A percentile compares a stretch with the other conserved stretches of the same genome.
These are phyloP conservation scores for Candida stauntonica DNA, from an alignment of 805 yeast genomes.

Conservation along the genomic window DNA sequence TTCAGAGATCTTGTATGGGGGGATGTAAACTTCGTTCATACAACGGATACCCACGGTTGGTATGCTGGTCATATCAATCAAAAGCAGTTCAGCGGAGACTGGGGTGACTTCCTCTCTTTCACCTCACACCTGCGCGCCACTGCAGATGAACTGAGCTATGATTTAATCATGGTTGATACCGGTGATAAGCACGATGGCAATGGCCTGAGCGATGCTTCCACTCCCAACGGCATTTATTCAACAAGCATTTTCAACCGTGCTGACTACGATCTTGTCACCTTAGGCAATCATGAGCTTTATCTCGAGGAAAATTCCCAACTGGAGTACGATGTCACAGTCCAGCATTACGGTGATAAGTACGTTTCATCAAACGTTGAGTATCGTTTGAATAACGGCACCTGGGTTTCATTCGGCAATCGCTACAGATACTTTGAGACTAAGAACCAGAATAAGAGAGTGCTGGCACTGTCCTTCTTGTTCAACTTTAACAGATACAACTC, in stretches of 20 bases:
- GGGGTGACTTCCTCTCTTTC: conserved; percentile 89
- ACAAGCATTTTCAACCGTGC: conserved; percentile 57
- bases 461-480: conserved; percentile 77
- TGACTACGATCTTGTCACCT: conserved; percentile 72
- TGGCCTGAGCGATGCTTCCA: conserved; percentile 78
- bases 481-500: conserved; percentile 61
- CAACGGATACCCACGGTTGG: conserved; percentile 99
- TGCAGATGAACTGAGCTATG: conserved; percentile 47
- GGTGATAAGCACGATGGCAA: conserved; percentile 97
- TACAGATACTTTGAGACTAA: conserved; percentile 64
- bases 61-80: conserved; percentile 84
- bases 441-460: conserved; percentile 43
- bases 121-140: conserved; percentile 41
- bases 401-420: conserved; percentile 64
- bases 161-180: conserved; percentile 72
- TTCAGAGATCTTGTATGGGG: conserved; percentile 62
- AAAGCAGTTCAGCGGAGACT: conserved; percentile 71
- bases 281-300: conserved; percentile 92
- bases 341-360: conserved; percentile 58
- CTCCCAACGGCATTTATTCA: conserved; percentile 64
- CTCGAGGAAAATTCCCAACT: conserved; percentile 54
- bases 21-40: conserved; percentile 78
- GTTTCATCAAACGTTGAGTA: conserved; percentile 71
- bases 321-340: conserved; percentile 61
- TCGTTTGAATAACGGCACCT: conserved; percentile 35